A percentile compares a stretch with the other conserved stretches of the same genome.
Conservation (phyloP, 2,329 filamentous ascomycete genomes). For the Macroventuria anomochaeta region DNA sequence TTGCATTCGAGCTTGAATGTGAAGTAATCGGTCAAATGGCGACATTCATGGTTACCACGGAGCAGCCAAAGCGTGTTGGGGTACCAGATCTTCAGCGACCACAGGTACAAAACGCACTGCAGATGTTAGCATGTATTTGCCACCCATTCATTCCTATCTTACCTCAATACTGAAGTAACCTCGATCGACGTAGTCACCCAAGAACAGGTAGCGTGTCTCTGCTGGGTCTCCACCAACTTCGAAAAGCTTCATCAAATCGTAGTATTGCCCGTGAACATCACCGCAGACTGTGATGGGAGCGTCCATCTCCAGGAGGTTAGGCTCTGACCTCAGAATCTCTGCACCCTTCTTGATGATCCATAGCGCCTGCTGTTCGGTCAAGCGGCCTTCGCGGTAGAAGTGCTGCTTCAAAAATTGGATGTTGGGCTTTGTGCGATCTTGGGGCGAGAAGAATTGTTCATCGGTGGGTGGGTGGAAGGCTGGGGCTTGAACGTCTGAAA, state of each 20-base stretch:
- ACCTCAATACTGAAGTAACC: constrained; percentile 98
- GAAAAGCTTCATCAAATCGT: constrained; percentile 99
- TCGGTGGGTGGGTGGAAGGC: constrained; percentile 91
- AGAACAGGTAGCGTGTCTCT: constrained; percentile 94
- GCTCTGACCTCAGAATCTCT: constrained; percentile 85
- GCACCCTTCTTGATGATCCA: constrained; percentile 92
- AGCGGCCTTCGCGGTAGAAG: constrained; percentile 94
- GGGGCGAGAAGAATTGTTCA: constrained; percentile 91
- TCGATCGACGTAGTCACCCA: constrained; percentile 97
- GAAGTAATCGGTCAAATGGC: constrained; percentile 99
- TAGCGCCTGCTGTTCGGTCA: constrained; percentile 96
- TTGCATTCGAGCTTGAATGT: constrained; percentile 99
- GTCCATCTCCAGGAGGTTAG: constrained; percentile 98
- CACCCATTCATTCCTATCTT: constrained; percentile 2
- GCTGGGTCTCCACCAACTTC: constrained; percentile 96
- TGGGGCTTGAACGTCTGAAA: constrained; percentile 91
- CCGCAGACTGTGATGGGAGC: constrained; percentile 98
- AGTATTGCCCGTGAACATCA: constrained; percentile 98
- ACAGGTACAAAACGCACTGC: constrained; percentile 92
- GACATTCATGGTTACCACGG: constrained; percentile 97
- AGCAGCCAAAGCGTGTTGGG: constrained; percentile 96
- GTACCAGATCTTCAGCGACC: constrained; percentile 99
- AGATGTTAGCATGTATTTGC: constrained; percentile 40
- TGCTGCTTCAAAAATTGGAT: constrained; percentile 96
- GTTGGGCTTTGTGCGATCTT: constrained; percentile 86